A percentile compares a stretch with the other conserved stretches of the same genome.
Evolutionary conservation across 345 rosid genomes (phyloP).

Genomic region (Angophora floribunda): DNA sequence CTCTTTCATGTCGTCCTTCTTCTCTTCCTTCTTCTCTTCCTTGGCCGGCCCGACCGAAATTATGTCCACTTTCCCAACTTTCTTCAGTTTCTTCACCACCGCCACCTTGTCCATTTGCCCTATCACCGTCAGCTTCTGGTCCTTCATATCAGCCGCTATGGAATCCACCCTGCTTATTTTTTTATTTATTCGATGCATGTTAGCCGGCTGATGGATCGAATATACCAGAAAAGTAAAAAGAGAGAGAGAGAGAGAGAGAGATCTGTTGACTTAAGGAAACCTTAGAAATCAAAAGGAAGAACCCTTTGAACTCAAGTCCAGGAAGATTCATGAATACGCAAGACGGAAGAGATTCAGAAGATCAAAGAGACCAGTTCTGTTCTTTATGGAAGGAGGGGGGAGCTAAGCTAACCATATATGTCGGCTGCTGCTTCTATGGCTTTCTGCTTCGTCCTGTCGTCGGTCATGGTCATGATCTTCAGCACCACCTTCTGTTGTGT

Average conservation of each 20-base stretch:
- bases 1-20: slow-evolving; percentile 26
- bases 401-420: slow-evolving; percentile 38
- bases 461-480: slow-evolving; percentile 87
- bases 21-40: slow-evolving; percentile 74
- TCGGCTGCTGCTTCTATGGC: slow-evolving; percentile 91
- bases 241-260: no score
- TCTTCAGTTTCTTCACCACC: slow-evolving; percentile 80
- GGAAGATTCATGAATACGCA: background rate
- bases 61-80: slow-evolving; percentile 88
- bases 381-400: no score
- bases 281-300: background rate
- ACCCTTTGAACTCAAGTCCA: background rate
- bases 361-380: background rate
- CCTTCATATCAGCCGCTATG: slow-evolving; percentile 80
- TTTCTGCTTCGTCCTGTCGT: slow-evolving; percentile 84
- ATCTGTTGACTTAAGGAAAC: background rate
- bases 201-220: background rate
- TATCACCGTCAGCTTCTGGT: slow-evolving; percentile 80
- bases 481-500: slow-evolving; percentile 57
- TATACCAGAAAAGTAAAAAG: background rate
- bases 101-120: slow-evolving; percentile 87
- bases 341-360: background rate
- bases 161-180: slow-evolving; percentile 55
- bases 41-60: slow-evolving; percentile 89
- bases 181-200: background rate